Evolutionary conservation across 2,329 filamentous ascomycete species (phyloP).

Genomic region (Aspergillus sp.): DNA sequence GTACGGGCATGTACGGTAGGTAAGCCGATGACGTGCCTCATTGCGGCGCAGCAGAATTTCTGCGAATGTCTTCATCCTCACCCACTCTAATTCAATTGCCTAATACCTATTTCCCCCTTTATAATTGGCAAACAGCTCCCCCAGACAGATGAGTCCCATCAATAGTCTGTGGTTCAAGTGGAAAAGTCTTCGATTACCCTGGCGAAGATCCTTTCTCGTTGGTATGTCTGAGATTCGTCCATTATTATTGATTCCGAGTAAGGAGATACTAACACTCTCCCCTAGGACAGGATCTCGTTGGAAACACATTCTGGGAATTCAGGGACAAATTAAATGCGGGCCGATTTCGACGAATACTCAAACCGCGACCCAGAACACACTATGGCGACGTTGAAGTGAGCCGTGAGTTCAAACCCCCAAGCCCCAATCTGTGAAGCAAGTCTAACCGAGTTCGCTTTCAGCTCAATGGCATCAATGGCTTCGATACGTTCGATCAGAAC

Average conservation of each 20-base stretch:
- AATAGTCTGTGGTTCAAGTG: slow-evolving; percentile 60
- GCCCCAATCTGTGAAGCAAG: background rate
- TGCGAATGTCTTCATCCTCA: background rate
- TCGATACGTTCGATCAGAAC: slow-evolving; percentile 57
- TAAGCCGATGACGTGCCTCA: slow-evolving; percentile 12
- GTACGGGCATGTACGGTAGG: slow-evolving; percentile 6
- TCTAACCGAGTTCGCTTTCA: slow-evolving; percentile 32
- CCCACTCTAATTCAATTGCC: background rate
- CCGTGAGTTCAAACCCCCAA: slow-evolving; percentile 41
- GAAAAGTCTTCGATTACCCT: slow-evolving; percentile 62
- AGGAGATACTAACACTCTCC: background rate
- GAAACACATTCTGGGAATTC: slow-evolving; percentile 69
- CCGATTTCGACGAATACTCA: slow-evolving; percentile 59
- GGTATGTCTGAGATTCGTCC: slow-evolving; percentile 40
- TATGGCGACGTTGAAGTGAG: slow-evolving; percentile 61
- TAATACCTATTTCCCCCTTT: background rate
- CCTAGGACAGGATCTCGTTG: slow-evolving; percentile 59
- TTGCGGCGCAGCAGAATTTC: slow-evolving; percentile 9
- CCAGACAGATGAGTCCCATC: slow-evolving; percentile 36
- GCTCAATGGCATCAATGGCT: slow-evolving; percentile 71
- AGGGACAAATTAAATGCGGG: slow-evolving; percentile 56
- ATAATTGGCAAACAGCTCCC: slow-evolving; percentile 1
- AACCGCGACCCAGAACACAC: slow-evolving; percentile 53
- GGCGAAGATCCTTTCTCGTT: slow-evolving; percentile 60
- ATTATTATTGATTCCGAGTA: background rate